Evolutionary conservation across 2,329 filamentous ascomycete genomes (phyloP), one percentile per base, ranked within the genome.

Genomic region (Cytospora piceae): DNA sequence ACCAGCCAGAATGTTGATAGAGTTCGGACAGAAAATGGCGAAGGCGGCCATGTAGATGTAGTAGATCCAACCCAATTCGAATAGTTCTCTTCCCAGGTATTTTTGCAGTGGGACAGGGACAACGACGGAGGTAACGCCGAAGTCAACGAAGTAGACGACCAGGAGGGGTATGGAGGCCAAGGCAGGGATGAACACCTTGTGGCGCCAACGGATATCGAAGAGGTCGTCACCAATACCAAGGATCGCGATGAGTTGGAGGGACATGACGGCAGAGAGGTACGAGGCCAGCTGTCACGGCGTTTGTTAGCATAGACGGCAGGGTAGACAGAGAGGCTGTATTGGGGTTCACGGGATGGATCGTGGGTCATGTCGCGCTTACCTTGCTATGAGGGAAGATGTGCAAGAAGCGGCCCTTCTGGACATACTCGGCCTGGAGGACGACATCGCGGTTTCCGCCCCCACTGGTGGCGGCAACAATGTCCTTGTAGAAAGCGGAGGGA

Each of bases 1-100:
- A n/a, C 95, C 95, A 0, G 95, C 95, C n/a, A 99, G 83, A 80
- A 99, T 99, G 82, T 99, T 99, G 85, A 99, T 99, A 77, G 93
- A 93, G 80, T 99, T 98, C 8, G 95, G 94, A 71, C 93, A 96
- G 82, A 99, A 99, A 77, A 99, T 99, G 75, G 94, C 92, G 71
- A 99, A 86, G 64, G 91, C 90, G 61, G 93, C 92, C 95, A 99
- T 99, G 83, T 98, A 99, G 74, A 90, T 81, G 80, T 99, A 99
- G 85, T 99, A 99, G 64, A 92, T 80, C 75, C 86, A 78, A 37
- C 90, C 90, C 9, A 98, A 86, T 76, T 98, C 89, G 75, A 98
- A 84, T 58, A 97, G 85, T 71, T 92, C 87, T 39, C 60, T 61
- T 67, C 94, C 94, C 11, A 97, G 82, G 74, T 95, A 96, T 20